Conservation (phyloP, 805 yeast species). For the Cephaloascus albidus region DNA sequence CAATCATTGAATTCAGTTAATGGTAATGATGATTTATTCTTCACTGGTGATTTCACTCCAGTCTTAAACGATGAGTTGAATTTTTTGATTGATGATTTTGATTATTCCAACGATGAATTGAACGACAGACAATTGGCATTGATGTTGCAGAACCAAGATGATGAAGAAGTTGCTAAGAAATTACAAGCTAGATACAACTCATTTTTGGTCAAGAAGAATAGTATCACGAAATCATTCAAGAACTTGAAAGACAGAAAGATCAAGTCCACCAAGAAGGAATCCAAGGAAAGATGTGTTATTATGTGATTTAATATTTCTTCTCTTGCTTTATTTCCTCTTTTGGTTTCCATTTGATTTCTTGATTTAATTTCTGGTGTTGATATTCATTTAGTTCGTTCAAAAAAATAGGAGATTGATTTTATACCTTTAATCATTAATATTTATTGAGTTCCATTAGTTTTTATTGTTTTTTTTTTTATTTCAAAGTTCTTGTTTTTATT, state of each 20-base stretch:
- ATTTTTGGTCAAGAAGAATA: background rate
- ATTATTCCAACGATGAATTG: slow-evolving; percentile 14
- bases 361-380: background rate
- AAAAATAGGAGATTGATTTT: no score
- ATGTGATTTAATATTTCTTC: background rate
- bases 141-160: slow-evolving; percentile 47
- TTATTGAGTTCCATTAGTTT: no score
- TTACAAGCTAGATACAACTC: slow-evolving; percentile 17
- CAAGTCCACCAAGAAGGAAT: background rate
- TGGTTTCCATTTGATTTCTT: background rate
- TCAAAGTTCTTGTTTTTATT: no score
- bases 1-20: slow-evolving; percentile 58
- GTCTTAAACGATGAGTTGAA: slow-evolving; percentile 16
- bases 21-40: slow-evolving; percentile 64
- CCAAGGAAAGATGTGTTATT: background rate
- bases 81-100: slow-evolving; percentile 2
- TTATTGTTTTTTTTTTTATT: no score
- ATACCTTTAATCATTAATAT: no score
- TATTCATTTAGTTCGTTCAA: no score
- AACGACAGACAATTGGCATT: slow-evolving; percentile 36
- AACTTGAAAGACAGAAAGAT: background rate
- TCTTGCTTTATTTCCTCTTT: background rate
- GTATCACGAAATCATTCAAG: background rate
- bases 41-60: slow-evolving; percentile 56
- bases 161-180: slow-evolving; percentile 35